Percentiles rank a stretch among this genome's conserved stretches.
Evolutionary conservation across 306 rosid species (phyloP).

Genomic region (Cucumis hystrix): DNA sequence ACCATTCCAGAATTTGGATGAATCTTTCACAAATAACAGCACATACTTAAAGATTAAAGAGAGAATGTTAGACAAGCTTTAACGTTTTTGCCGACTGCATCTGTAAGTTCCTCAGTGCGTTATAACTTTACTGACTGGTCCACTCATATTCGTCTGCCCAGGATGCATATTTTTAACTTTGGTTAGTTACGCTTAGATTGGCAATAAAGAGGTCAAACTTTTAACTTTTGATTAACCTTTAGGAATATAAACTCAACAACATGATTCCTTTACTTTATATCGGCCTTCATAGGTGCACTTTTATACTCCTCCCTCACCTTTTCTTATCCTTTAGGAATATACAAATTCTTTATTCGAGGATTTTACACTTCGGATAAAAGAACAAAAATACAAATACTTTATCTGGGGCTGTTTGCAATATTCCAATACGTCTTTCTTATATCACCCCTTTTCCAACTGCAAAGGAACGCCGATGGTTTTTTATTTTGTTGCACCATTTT

Average conservation of each 20-base stretch:
- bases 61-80: background rate
- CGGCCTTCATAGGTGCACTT: background rate
- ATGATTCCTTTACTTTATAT: background rate
- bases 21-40: background rate
- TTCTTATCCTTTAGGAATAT: background rate
- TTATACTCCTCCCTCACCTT: background rate
- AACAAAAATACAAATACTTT: background rate
- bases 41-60: background rate
- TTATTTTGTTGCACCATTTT: background rate
- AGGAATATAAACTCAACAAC: background rate
- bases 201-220: background rate
- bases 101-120: background rate
- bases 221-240: background rate
- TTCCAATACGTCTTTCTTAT: background rate
- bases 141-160: background rate
- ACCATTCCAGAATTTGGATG: background rate
- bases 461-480: no score
- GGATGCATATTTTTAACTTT: background rate
- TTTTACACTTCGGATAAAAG: background rate
- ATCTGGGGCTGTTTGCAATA: background rate
- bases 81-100: background rate
- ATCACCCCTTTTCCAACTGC: background rate
- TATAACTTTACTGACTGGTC: background rate
- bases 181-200: background rate
- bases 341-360: background rate